Evolutionary conservation across 805 yeast genomes (phyloP), one percentile per base, ranked within the genome.

Genomic region (Pichia occidentalis): DNA sequence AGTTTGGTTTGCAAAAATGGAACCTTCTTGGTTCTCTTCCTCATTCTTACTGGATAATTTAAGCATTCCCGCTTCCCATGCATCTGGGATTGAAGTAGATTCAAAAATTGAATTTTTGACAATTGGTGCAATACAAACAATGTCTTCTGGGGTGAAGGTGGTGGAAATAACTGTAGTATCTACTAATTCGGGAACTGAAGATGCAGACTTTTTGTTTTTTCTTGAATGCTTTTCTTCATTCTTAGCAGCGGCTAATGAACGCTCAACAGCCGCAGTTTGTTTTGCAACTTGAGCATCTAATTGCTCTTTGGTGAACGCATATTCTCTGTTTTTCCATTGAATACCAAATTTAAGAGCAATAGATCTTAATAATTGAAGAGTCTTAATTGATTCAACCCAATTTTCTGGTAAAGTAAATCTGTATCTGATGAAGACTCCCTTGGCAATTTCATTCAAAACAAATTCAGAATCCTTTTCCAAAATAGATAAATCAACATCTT

Each of bases 311-410:
- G 74, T 67, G 56, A 75, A 74, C 10, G 57, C 62, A 53, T 74
- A 78, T 9, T 62, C 54, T 44, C 62, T 70, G 9, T 72, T 66
- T 43, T 67, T 62, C 84, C 95, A 80, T 65, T 92, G 98, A 37
- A 90, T 75, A 61, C 97, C 97, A 49, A 79, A 75, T 60, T 84
- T 82, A 37, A 66, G 51, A 9, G 95, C 77, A 46, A 87, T 68
- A 48, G 80, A 83, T 62, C 88, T 77, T 51, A 85, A 65, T 24
- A 59, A 46, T 36, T 72, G 75, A 16, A 65, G 44, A 3, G 66
- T 59, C 21, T 55, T 57, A 25, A 71, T 43, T 13, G 54, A 46
- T 2, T 59, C 50, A 10, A 47, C 42, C 82, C 85, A 80, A 34
- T 65, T 59, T 0, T 52, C 56, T 1, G 77, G 65, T 29, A 86